Base-by-base conservation (phyloP, 2,329 filamentous ascomycete species). In the Fusarium hainanense region DNA sequence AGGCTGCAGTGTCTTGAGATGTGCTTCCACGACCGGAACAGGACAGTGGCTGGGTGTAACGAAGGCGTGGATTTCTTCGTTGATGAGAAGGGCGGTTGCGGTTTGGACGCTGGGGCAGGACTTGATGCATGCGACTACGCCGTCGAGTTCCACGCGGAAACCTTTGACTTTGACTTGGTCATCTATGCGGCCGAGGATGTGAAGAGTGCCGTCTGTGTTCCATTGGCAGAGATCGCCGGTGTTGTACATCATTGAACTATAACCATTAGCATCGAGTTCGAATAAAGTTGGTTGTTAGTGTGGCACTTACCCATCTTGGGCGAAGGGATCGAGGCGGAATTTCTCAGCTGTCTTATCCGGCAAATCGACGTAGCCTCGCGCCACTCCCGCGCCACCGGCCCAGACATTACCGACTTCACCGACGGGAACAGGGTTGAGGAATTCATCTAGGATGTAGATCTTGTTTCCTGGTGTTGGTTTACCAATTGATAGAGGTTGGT, bases 111-210 rank as follows among this genome's bases (percentile, higher is more conserved):
- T 79, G 0, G 81, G 78, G 18, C 81, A 82, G 23, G 80, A 78
- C 62, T 82, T 82, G 51, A 87, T 79, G 11, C 82, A 82, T 10
- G 82, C 76, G 1, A 85, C 82, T 18, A 89, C 83, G 14, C 87
- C 85, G 55, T 89, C 87, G 3, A 89, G 83, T 73, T 89, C 87
- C 23, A 90, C 84, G n/a, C 88, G 84, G 74, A 89, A 89, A 2
- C 87, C 82, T 75, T 88, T 87, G 69, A 89, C 82, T 74, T 89
- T 89, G 60, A 89, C 85, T 71, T 89, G 87, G 63, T 89, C 87
- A 60, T 90, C 88, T 13, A 80, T 80, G 18, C 87, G 82, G 2
- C 88, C 87, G 14, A 87, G 80, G 11, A 85, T 86, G n/a, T 87
- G 81, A 18, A 90, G 78, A 21, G 81, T 81, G 8, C 87, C 87